These are phyloP conservation scores for Tolypocladium endophyticum DNA, from an alignment of 2,329 filamentous ascomycete genomes.

Conservation along the genomic window DNA sequence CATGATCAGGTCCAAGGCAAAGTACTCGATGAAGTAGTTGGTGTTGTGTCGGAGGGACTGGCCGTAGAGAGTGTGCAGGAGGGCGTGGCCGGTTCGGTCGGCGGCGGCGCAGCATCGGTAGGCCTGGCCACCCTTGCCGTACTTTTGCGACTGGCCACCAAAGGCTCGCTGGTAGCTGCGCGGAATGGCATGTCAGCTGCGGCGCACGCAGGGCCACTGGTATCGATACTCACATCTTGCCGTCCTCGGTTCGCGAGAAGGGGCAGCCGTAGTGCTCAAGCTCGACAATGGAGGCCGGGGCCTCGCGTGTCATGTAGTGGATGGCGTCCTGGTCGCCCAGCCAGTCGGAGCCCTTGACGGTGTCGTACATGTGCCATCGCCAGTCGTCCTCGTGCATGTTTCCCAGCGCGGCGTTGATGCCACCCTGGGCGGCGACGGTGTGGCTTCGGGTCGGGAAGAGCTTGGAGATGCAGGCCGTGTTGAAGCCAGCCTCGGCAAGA, in stretches of 20 bases:
- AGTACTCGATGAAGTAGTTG: constrained; percentile 99
- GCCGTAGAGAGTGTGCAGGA: constrained; percentile 96
- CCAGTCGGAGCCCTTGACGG: constrained; percentile 96
- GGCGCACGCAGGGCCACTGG: not conserved
- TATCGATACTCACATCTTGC: constrained; percentile 63
- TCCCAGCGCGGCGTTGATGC: constrained; percentile 79
- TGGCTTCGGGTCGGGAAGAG: constrained; percentile 79
- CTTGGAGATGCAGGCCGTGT: constrained; percentile 80
- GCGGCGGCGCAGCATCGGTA: constrained; percentile 96
- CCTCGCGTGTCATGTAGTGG: constrained; percentile 97
- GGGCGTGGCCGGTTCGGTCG: constrained; percentile 92
- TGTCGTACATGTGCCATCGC: constrained; percentile 99
- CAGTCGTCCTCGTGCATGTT: constrained; percentile 99
- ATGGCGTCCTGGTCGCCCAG: constrained; percentile 95
- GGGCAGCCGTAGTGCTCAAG: constrained; percentile 96
- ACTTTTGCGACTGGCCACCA: constrained; percentile 93
- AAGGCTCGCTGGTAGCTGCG: constrained; percentile 90
- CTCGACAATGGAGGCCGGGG: constrained; percentile 83
- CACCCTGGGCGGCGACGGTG: constrained; percentile 72
- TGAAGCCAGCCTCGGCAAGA: constrained; percentile 80
- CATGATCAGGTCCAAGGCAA: constrained; percentile 95
- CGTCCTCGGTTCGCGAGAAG: constrained; percentile 92
- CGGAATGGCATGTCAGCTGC: constrained; percentile 5
- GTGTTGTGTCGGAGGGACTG: constrained; percentile 96
- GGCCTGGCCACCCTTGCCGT: constrained; percentile 91